These are phyloP conservation scores for Anaeromyces robustus DNA, from an alignment of 192 early-diverging fungal genomes.

Conservation along the genomic window DNA sequence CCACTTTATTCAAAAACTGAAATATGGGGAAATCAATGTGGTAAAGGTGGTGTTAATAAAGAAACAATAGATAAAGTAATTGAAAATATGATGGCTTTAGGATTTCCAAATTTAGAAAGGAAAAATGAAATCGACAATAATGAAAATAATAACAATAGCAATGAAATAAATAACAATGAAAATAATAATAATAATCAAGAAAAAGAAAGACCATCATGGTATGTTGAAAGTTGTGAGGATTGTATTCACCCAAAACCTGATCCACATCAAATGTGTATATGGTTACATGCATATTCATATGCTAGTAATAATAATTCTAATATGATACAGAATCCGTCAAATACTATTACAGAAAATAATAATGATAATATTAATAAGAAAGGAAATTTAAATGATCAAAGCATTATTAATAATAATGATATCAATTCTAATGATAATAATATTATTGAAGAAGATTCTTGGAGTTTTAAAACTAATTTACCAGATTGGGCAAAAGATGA, in stretches of 20 bases:
- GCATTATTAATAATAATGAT: too few species aligned
- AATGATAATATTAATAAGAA: too few species aligned
- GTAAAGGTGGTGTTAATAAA: conserved; percentile 20
- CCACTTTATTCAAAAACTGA: conserved; percentile 67
- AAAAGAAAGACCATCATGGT: neutral
- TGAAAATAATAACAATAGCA: conserved; percentile 1
- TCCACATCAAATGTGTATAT: conserved; percentile 71
- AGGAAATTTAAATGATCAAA: too few species aligned
- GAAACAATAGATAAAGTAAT: neutral
- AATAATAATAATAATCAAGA: neutral
- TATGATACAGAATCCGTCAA: too few species aligned
- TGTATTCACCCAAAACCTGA: conserved; percentile 44
- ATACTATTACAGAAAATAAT: too few species aligned
- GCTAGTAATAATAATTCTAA: neutral
- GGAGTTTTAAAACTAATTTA: conserved; percentile 59
- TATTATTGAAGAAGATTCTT: conserved; percentile 32
- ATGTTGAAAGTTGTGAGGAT: conserved; percentile 29
- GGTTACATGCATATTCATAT: conserved; percentile 56
- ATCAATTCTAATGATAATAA: conserved; percentile 42
- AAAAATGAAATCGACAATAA: conserved; percentile 13
- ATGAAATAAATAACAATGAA: conserved; percentile 3
- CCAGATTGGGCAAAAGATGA: conserved; percentile 65
- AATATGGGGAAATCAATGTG: conserved; percentile 49
- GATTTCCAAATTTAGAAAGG: conserved; percentile 17
- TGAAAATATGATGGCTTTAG: conserved; percentile 1